Conservation (phyloP, 2,329 filamentous ascomycete genomes). For the Botrytis fabae region DNA sequence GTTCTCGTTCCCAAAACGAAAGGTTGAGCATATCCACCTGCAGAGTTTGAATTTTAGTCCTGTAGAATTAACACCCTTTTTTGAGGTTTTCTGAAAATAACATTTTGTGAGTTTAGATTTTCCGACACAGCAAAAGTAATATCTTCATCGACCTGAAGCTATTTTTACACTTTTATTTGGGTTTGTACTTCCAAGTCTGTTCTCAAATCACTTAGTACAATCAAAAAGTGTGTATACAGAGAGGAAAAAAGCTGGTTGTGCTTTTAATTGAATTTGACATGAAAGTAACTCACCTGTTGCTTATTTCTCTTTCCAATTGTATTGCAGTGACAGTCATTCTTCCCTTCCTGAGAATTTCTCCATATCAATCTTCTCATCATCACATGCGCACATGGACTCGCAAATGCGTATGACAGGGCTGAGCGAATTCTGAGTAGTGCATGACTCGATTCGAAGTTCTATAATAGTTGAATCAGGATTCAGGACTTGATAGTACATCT, state of each 20-base stretch:
- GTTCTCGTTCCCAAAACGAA: background rate
- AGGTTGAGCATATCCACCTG: background rate
- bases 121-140: background rate
- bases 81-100: background rate
- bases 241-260: background rate
- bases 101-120: background rate
- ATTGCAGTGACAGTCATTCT: background rate
- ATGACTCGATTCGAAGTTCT: background rate
- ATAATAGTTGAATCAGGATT: background rate
- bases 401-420: background rate
- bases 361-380: background rate
- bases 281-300: background rate
- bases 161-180: accelerated
- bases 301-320: background rate
- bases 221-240: background rate
- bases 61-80: background rate
- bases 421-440: background rate
- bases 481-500: background rate
- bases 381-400: background rate
- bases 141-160: background rate
- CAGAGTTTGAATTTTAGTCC: background rate
- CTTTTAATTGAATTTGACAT: background rate
- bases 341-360: background rate
- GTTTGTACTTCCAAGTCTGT: background rate
- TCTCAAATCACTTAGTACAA: background rate